Base-by-base conservation (phyloP, 2,329 filamentous ascomycete species). In the Ilyonectria mors-panacis region DNA sequence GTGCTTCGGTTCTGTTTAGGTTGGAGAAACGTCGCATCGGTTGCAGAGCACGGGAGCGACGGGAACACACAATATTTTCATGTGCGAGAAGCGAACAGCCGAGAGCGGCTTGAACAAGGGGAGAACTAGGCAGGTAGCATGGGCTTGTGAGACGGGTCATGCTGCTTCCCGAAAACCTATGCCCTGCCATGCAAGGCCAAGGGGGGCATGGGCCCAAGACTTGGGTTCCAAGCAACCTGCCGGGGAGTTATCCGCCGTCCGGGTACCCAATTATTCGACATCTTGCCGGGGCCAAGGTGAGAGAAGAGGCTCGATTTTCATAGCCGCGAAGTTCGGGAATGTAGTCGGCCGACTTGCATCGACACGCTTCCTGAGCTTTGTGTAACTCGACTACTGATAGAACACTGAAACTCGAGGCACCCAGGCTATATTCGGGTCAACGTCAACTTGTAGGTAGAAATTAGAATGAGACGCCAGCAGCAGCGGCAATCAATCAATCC, bases 81-180 rank as follows among this genome's bases (percentile, higher is more conserved):
- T 62, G 35, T 45, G 42, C 37, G 55, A 19, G 30, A 56, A 39
- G 39, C 47, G 23, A 63, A 53, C 28, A 37, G 21, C 45, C 35
- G 51, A 53, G 37, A 54, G 35, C 10, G 19, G 23, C 37, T 19
- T 50, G 15, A 35, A 51, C 17, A 59, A 51, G n/a, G 37, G 26
- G 59, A 33, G 33, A 42, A 57, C 39, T 21, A 39, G 51, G 21
- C 23, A 19, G 48, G 21, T 21, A 19, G 48, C 45, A n/a, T 53
- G 54, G 39, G 51, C 44, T 58, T 58, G 19, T 9, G 45, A 63
- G 54, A 63, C 61, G 47, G 54, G 44, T 35, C 54, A 63, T 58
- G 60, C 35, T 63, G 53, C 60, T 51, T 57, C 60, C 60, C 60
- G 53, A 45, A 54, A 58, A 45, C 53, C 53, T 63, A 23, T 58